Evolutionary conservation across 2,329 filamentous ascomycete genomes (phyloP).

Genomic region (Pestalotiopsis fici): DNA sequence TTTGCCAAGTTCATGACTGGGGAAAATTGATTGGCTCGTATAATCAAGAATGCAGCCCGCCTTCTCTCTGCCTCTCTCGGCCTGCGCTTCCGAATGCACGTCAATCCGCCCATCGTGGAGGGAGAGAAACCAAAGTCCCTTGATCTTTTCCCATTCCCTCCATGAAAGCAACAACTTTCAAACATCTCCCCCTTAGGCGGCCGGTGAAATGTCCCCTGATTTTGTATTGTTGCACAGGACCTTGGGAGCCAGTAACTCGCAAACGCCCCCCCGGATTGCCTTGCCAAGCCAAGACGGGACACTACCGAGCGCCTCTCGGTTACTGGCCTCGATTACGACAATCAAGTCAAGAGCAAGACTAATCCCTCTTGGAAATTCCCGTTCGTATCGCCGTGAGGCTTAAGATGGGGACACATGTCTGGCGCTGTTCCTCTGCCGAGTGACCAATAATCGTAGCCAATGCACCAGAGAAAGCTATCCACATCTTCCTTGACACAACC

Average conservation of each 20-base stretch:
- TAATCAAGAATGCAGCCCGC: neutral
- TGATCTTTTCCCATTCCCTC: neutral
- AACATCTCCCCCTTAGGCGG: neutral
- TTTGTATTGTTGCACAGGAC: neutral
- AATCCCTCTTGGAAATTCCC: neutral
- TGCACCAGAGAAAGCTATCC: too few relatives aligned
- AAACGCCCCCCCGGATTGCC: neutral
- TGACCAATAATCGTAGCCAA: too few relatives aligned
- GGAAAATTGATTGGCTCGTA: neutral
- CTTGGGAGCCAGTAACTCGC: neutral
- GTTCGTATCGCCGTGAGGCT: neutral
- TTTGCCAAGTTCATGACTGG: neutral
- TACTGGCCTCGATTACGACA: neutral
- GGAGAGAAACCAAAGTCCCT: neutral
- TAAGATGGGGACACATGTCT: too few relatives aligned
- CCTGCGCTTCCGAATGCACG: neutral
- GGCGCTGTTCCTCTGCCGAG: too few relatives aligned
- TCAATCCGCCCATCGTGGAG: neutral
- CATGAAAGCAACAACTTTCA: neutral
- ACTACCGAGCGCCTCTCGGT: neutral
- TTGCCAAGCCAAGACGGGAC: neutral
- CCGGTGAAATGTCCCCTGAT: neutral
- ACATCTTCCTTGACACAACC: too few relatives aligned
- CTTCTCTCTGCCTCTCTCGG: neutral
- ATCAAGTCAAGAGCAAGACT: too few relatives aligned